Evolutionary conservation across 768 basidiomycete genomes (phyloP).

Genomic region (Lyophyllum atratum): DNA sequence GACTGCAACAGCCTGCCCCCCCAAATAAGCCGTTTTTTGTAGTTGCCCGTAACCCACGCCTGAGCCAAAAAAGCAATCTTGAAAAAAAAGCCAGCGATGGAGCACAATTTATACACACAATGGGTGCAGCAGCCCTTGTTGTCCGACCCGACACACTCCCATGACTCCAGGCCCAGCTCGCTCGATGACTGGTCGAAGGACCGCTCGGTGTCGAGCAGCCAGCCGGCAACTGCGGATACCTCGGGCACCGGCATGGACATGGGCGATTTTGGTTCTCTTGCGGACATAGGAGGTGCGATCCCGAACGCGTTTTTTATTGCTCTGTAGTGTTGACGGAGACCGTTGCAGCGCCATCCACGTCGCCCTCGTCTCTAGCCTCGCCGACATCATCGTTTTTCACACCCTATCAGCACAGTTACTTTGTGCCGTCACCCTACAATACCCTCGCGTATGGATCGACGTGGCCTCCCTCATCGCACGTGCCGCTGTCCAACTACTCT

Average conservation of each 20-base stretch:
- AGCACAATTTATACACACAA: conserved; percentile 43
- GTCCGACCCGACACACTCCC: conserved; percentile 35
- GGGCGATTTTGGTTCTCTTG: conserved; percentile 42
- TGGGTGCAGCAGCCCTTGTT: conserved; percentile 43
- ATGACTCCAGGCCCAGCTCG: conserved; percentile 27
- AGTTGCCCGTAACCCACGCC: conserved; percentile 25
- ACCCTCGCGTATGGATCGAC: conserved; percentile 55
- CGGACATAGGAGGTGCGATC: conserved; percentile 42
- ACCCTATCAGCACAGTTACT: conserved; percentile 43
- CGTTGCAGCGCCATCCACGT: conserved; percentile 21
- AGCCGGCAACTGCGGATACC: conserved; percentile 23
- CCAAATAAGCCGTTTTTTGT: conserved; percentile 33
- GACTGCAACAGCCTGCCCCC: conserved; percentile 21
- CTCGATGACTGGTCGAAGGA: conserved; percentile 51
- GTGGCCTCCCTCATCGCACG: conserved; percentile 43
- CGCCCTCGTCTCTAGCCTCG: conserved; percentile 40
- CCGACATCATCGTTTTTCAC: conserved; percentile 43
- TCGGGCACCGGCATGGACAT: conserved; percentile 36
- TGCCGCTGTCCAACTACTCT: conserved; percentile 78
- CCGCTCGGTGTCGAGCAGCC: conserved; percentile 26
- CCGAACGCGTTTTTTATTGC: conserved; percentile 1
- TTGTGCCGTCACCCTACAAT: conserved; percentile 50
- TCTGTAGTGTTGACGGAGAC: neutral
- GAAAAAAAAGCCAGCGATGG: conserved; percentile 32
- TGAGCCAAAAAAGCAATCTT: conserved; percentile 30